Evolutionary conservation across 2,329 filamentous ascomycete genomes (phyloP), one percentile per base, ranked within the genome.

Genomic region (Clonostachys rhizophaga): DNA sequence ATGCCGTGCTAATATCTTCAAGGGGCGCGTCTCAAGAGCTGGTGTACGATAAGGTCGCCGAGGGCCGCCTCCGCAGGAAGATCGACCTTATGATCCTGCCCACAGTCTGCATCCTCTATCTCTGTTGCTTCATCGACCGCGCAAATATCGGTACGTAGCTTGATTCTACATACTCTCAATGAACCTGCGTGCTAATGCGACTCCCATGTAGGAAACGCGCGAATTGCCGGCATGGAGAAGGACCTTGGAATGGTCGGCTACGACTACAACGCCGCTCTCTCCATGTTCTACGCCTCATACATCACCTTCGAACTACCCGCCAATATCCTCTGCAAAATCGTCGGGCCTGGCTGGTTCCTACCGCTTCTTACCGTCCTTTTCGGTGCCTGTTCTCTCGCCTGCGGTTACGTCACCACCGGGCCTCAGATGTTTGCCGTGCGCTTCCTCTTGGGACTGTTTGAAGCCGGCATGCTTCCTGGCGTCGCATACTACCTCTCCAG

Each of bases 401-500:
- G 81, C 0, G 88, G 87, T 0, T 69, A 91, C 5, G 80, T 83
- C 14, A 70, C 83, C 36, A 83, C 71, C 51, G 90, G 84, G 57
- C 79, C 72, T 40, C 74, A 78, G 3, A 69, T 91, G 5, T 67
- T 91, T 16, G 85, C 78, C 7, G 84, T 82, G 52, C 82, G 87
- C 9, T 59, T 91, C 0, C 67, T 90, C n/a, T 76, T 91, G 0
- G 87, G 87, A 6, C 70, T 77, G 7, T 75, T 88, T 37, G 85
- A 89, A 63, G 84, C 81, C 1, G 86, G 85, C 0, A 67, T 89
- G 1, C 88, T 89, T 53, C 86, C 86, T 0, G 85, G 86, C 0
- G 65, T 87, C 52, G 82, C 78, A 5, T 66, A 86, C 18, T 89
- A 89, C 54, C 72, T 91, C 17, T 89, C 86, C 0, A 77, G 89